phyloP scores from a whole-genome alignment of 768 basidiomycete genomes.

The Suillus americanus region DNA sequence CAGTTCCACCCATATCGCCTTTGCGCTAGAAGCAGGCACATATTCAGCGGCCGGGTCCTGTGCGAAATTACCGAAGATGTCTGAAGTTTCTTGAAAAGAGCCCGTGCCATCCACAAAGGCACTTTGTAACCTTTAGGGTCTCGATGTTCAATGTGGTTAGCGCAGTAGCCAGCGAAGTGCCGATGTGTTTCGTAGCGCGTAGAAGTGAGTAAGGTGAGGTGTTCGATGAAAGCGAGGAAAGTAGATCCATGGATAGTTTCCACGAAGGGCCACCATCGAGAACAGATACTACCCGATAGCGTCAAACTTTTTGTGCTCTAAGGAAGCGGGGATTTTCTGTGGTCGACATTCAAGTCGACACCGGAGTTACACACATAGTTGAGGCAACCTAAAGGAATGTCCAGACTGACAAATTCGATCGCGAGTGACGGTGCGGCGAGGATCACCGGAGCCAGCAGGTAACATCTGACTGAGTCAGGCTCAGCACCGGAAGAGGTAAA shows the following conservation, averaged over 20 bases:
- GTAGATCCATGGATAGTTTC: slow-evolving; percentile 28
- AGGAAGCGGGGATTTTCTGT: slow-evolving; percentile 26
- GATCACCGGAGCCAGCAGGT: slow-evolving; percentile 12
- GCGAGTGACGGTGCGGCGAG: slow-evolving; percentile 25
- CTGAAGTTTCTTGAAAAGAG: slow-evolving; percentile 28
- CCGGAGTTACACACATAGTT: not conserved
- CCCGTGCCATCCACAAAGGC: slow-evolving; percentile 20
- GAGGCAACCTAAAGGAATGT: slow-evolving; percentile 37
- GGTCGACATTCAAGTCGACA: not conserved
- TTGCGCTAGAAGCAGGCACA: not conserved
- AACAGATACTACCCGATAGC: slow-evolving; percentile 29
- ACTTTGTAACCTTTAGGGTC: not conserved
- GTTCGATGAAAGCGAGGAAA: slow-evolving; percentile 37
- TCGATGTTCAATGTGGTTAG: not conserved
- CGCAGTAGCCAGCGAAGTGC: not conserved
- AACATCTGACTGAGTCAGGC: slow-evolving; percentile 15
- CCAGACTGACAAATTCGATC: slow-evolving; percentile 30
- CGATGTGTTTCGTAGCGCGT: not conserved
- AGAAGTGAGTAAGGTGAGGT: slow-evolving; percentile 29
- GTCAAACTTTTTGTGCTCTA: slow-evolving; percentile 23
- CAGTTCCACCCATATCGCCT: not conserved
- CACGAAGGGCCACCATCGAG: slow-evolving; percentile 34
- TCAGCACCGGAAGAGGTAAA: not conserved
- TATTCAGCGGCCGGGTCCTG: not conserved
- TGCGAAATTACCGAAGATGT: not conserved